These are phyloP conservation scores for Teunomyces pallodes DNA, from an alignment of 805 yeast species.

Conservation along the genomic window DNA sequence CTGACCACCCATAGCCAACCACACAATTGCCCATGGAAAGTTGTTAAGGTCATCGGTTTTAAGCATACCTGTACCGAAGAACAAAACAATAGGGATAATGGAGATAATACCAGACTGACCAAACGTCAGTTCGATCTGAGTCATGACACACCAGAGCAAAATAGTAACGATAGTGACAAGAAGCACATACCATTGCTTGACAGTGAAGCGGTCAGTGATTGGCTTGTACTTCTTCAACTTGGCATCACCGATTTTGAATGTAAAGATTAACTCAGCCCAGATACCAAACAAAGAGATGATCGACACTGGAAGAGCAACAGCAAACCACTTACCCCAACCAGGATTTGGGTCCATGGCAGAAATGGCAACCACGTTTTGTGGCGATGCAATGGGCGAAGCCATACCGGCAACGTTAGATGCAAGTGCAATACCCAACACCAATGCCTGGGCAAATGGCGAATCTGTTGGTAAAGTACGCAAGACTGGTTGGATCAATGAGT, in stretches of 20 bases:
- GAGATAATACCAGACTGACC: constrained; percentile 51
- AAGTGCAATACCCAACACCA: constrained; percentile 86
- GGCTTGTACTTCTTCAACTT: constrained; percentile 48
- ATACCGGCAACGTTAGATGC: constrained; percentile 95
- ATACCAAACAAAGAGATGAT: constrained; percentile 58
- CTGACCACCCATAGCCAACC: constrained; percentile 56
- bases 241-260: constrained; percentile 52
- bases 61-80: constrained; percentile 50
- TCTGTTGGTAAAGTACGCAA: constrained; percentile 78
- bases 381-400: constrained; percentile 97
- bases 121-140: constrained; percentile 39
- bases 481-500: constrained; percentile 86
- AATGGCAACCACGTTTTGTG: constrained; percentile 90
- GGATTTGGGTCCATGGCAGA: constrained; percentile 78
- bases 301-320: constrained; percentile 79
- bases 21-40: constrained; percentile 54
- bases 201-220: constrained; percentile 43
- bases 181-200: constrained; percentile 43
- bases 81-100: constrained; percentile 45
- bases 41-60: constrained; percentile 48
- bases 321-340: constrained; percentile 93
- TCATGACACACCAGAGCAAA: constrained; percentile 48
- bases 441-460: constrained; percentile 75
- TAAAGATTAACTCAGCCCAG: constrained; percentile 69
- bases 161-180: constrained; percentile 44